Evolutionary conservation across 2,329 filamentous ascomycete species (phyloP), one percentile per base, ranked within the genome.

Genomic region (Dactylellina haptotyla): DNA sequence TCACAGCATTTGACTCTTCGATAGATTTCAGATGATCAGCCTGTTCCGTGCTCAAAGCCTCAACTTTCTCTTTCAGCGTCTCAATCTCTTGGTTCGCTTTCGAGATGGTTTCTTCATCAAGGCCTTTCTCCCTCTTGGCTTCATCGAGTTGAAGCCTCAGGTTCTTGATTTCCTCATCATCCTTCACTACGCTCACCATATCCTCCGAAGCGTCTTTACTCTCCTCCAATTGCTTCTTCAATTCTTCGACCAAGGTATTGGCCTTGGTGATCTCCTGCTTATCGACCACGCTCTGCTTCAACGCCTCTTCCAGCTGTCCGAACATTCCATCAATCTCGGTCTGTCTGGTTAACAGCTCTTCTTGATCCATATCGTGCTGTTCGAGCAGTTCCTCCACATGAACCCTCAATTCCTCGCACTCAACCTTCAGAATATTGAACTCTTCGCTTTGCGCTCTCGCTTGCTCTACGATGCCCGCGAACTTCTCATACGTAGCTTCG

Each of bases 311-410:
- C 25, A 73, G 25, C 18, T 73, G 69, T 20, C 41, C 56, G 50
- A 61, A 73, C 56, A 66, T 73, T 23, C 28, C 45, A 57, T 73
- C 69, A n/a, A 73, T 43, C 41, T 73, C 69, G 39, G 56, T 53
- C 16, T 73, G 69, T 26, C 69, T 53, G 5, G 61, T 65, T 54
- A 56, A 18, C 56, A 73, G 43, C 18, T 73, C 69, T 9, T 73
- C 69, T 4, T 73, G 69, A 18, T 73, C 69, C 30, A 73, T 37
- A 25, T 73, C 69, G 20, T 73, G 69, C 30, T 59, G 53, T 28
- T 73, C 69, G 2, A 73, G 46, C 8, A 73, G n/a, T n/a, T 73
- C 69, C 12, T 73, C 69, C 2, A 73, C 23, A 23, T 73, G 69
- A 4, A 32, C 45, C 39, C 69, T 43, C 4, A 73, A 20, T 10